Percentiles rank a stretch among this genome's conserved stretches.
These are phyloP conservation scores for Fusarium dlaminii DNA, from an alignment of 2,329 filamentous ascomycete genomes.

Conservation along the genomic window DNA sequence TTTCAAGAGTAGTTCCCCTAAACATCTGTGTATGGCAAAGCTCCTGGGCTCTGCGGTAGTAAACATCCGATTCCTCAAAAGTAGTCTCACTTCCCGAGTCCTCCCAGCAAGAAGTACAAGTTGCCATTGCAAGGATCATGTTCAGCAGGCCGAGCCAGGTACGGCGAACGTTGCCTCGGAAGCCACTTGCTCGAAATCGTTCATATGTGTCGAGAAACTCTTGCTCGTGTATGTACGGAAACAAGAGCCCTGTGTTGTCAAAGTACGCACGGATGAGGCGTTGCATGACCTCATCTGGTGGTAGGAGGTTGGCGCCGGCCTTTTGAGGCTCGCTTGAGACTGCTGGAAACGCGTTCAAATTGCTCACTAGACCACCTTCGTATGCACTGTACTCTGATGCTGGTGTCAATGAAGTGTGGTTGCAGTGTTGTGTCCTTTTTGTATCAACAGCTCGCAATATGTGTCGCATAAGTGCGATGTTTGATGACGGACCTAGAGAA, in stretches of 20 bases:
- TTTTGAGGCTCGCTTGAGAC: not conserved
- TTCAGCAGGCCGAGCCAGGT: slow-evolving; percentile 62
- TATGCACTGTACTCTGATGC: not conserved
- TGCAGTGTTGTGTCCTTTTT: not conserved
- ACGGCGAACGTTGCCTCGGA: slow-evolving; percentile 50
- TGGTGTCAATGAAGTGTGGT: not conserved
- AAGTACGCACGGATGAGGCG: slow-evolving; percentile 41
- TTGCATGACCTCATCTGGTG: slow-evolving; percentile 27
- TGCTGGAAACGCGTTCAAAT: not conserved
- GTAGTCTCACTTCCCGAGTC: slow-evolving; percentile 36
- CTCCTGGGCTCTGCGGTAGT: slow-evolving; percentile 54
- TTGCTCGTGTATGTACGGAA: slow-evolving; percentile 44
- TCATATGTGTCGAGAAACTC: slow-evolving; percentile 40
- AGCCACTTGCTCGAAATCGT: slow-evolving; percentile 17
- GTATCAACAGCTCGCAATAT: not conserved
- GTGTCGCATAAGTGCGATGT: slow-evolving; percentile 4
- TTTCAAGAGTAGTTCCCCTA: slow-evolving; percentile 55
- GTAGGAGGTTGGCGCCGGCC: slow-evolving; percentile 18
- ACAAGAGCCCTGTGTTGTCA: slow-evolving; percentile 41
- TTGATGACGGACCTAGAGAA: not conserved
- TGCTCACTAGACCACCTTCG: not conserved
- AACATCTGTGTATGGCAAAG: slow-evolving; percentile 55
- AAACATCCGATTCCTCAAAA: slow-evolving; percentile 52
- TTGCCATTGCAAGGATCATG: slow-evolving; percentile 60
- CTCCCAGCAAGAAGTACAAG: slow-evolving; percentile 37